Evolutionary conservation across 2,329 filamentous ascomycete genomes (phyloP), one percentile per base, ranked within the genome.

Genomic region (Alternaria postmessia): DNA sequence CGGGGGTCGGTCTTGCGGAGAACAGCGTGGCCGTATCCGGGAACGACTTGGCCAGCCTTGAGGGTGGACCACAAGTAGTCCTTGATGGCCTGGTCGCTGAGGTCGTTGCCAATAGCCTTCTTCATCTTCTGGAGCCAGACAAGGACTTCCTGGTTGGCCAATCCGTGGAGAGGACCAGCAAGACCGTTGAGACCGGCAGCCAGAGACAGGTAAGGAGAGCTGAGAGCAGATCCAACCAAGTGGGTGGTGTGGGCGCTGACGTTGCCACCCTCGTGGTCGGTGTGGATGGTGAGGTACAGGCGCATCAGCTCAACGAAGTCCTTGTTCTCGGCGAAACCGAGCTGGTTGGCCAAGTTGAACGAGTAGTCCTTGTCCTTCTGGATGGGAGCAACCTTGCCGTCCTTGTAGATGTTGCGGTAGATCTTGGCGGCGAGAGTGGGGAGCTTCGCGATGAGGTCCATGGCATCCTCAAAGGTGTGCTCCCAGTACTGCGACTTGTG

Each of bases 391-490:
- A 99, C 94, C 90, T 98, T 98, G 85, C 95, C 95, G 79, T 96
- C 95, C 90, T 98, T 97, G 92, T 96, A 99, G 81, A 98, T 91
- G 83, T 99, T 99, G 87, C 96, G 95, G 90, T 99, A 99, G 88
- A 99, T 99, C 85, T 93, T 93, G 67, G 95, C 87, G 68, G 95
- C 95, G 77, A 99, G 97, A 81, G 93, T 97, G 80, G 95, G 95
- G 75, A 99, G 92, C 90, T 98, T 98, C 79, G 95, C 95, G 81
- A 99, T 99, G 81, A 99, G 87, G 85, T 99, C 94, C 94, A 99
- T 98, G 65, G 94, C 95, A 85, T 99, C 95, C 89, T 99, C 95
- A 78, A 96, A 99, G 75, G 94, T 97, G 88, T 98, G 94, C 83
- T 90, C 89, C 95, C 95, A 99, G 92, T 99, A 99, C 75, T 98